Evolutionary conservation across 768 basidiomycete species (phyloP).

Genomic region (Ramaria sp.): DNA sequence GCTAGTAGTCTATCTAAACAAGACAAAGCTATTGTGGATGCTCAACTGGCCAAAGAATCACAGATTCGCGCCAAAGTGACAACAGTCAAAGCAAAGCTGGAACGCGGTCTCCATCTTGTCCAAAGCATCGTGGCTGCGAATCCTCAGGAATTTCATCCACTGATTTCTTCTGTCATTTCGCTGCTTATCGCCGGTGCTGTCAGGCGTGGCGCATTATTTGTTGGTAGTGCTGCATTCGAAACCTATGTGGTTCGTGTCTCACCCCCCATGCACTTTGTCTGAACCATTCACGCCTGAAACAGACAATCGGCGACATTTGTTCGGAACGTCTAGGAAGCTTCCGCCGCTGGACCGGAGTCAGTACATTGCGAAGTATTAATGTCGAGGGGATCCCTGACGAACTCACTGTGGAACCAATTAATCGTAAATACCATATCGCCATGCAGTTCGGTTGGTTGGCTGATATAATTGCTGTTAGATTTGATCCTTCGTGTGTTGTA

Average conservation of each 20-base stretch:
- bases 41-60: conserved; percentile 74
- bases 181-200: conserved; percentile 60
- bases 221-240: conserved; percentile 52
- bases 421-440: conserved; percentile 28
- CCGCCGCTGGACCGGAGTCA: conserved; percentile 68
- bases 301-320: conserved; percentile 62
- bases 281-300: neutral
- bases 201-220: conserved; percentile 45
- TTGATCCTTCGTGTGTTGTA: conserved; percentile 80
- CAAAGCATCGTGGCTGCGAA: conserved; percentile 42
- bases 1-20: conserved; percentile 59
- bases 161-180: conserved; percentile 46
- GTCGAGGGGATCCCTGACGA: conserved; percentile 61
- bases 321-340: conserved; percentile 65
- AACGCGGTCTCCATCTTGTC: conserved; percentile 63
- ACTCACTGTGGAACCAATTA: conserved; percentile 58
- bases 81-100: conserved; percentile 39
- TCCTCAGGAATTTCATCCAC: conserved; percentile 40
- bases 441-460: neutral
- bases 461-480: conserved; percentile 28
- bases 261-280: neutral
- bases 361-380: conserved; percentile 66
- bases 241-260: conserved; percentile 62
- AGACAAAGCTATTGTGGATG: conserved; percentile 72
- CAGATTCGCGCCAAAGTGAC: conserved; percentile 51